Conservation (phyloP, 169 alveolate species). For the Blepharisma undulans region DNA sequence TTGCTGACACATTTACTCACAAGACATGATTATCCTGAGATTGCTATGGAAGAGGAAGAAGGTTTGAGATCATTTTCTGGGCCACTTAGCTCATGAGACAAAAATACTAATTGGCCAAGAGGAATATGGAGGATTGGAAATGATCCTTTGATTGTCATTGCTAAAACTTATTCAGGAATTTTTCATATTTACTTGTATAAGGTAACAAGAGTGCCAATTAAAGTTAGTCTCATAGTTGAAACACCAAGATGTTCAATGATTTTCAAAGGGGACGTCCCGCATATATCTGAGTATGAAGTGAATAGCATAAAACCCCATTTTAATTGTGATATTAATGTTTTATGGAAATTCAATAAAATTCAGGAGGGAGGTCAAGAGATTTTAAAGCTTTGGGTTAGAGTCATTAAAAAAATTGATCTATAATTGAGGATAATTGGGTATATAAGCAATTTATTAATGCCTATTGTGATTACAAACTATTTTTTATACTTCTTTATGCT, state of each 20-base stretch:
- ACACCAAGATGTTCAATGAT: not conserved
- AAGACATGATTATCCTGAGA: not conserved
- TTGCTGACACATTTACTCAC: not conserved
- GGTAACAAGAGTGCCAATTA: not conserved
- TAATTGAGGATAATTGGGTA: not conserved
- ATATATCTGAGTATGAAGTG: not conserved
- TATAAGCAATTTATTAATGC: not conserved
- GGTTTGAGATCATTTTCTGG: constrained; percentile 27
- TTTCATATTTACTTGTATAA: constrained; percentile 14
- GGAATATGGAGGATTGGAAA: constrained; percentile 28
- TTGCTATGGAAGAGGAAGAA: constrained; percentile 4
- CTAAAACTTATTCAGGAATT: not conserved
- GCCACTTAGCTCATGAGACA: not conserved
- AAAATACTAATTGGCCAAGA: constrained; percentile 29
- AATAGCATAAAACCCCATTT: not conserved
- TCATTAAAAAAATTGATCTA: not conserved
- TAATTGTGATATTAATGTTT: not conserved
- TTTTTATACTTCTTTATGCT: too few species aligned
- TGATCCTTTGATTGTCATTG: not conserved
- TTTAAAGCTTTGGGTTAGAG: constrained; percentile 4
- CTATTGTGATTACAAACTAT: too few species aligned
- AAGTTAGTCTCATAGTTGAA: not conserved
- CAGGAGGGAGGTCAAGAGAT: not conserved
- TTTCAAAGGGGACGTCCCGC: not conserved
- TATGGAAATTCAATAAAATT: not conserved